Evolutionary conservation across 495 filamentous ascomycete genomes (phyloP), one percentile per base, ranked within the genome.

Genomic region (Neurospora africana): DNA sequence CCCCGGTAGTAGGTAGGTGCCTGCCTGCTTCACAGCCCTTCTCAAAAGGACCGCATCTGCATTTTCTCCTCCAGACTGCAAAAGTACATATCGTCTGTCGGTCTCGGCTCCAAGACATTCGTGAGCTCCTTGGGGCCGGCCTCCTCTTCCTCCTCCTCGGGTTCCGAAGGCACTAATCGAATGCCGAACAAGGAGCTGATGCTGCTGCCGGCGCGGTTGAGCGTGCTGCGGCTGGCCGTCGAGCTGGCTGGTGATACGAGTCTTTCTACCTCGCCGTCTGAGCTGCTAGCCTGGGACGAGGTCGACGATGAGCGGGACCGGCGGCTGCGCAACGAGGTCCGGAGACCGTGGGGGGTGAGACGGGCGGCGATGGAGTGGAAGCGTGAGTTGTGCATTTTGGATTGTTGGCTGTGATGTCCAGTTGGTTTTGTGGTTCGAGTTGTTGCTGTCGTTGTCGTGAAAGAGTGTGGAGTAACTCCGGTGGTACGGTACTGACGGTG

Each of bases 21-120:
- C 1, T 36, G 36, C 36, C 36, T 36, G 36, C 36, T 36, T 17
- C 9, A 23, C 27, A 10, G 67, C 39, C 40, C 40, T 36, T 58
- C 38, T 69, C 72, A 81, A 41, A 83, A 76, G 10, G 75, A 77
- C 61, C 79, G 78, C 83, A 88, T 86, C 68, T 85, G 78, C 83
- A 87, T 86, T 67, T 85, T 78, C 79, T 86, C 86, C 78, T 86
- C 86, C 43, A 87, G 76, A 35, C 86, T 84, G 73, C 83, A 86
- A 79, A 86, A 87, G 78, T 84, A 85, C 23, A 84, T 83, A 58
- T 65, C 53, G 53, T 65, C 53, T 27, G 86, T 81, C 53, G 86
- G 86, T 69, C 86, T 75, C 33, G 86, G 86, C 78, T 88, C 86
- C 30, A 88, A 81, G 43, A 88, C 80, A 76, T 80, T 81, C 3